These are phyloP conservation scores for Cardamine occulta DNA, from an alignment of 345 rosid species.

Conservation along the genomic window DNA sequence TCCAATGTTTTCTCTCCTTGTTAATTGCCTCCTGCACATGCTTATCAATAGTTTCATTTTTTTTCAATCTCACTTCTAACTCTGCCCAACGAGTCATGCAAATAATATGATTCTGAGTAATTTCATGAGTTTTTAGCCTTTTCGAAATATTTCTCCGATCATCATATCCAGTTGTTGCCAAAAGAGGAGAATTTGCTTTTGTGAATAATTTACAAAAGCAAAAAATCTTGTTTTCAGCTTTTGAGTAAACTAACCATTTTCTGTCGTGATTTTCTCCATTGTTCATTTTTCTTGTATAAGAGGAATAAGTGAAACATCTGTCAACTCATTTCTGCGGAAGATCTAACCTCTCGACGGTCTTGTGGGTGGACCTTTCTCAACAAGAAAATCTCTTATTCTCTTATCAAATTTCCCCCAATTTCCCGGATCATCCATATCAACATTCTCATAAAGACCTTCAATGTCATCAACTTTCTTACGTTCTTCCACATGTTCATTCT, in stretches of 20 bases:
- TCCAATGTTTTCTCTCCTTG: slow-evolving; percentile 12
- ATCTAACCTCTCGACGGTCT: neutral
- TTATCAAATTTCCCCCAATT: too few relatives aligned
- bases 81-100: neutral
- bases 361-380: too few relatives aligned
- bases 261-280: neutral
- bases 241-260: neutral
- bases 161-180: neutral
- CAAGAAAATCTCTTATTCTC: too few relatives aligned
- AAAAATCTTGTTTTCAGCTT: neutral
- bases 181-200: neutral
- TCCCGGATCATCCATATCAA: too few relatives aligned
- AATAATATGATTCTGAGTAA: neutral
- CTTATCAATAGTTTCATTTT: neutral
- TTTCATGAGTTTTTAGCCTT: neutral
- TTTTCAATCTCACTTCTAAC: neutral
- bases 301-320: neutral
- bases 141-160: slow-evolving; percentile 15
- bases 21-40: neutral
- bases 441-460: too few relatives aligned
- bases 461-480: too few relatives aligned
- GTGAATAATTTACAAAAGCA: slow-evolving; percentile 17
- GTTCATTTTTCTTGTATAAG: too few relatives aligned
- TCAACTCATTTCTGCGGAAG: neutral
- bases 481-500: too few relatives aligned